Percentiles rank a stretch among this genome's conserved stretches.
Conservation (phyloP, 2,329 filamentous ascomycete species). For the Aspergillus pseudoviridinutans region DNA sequence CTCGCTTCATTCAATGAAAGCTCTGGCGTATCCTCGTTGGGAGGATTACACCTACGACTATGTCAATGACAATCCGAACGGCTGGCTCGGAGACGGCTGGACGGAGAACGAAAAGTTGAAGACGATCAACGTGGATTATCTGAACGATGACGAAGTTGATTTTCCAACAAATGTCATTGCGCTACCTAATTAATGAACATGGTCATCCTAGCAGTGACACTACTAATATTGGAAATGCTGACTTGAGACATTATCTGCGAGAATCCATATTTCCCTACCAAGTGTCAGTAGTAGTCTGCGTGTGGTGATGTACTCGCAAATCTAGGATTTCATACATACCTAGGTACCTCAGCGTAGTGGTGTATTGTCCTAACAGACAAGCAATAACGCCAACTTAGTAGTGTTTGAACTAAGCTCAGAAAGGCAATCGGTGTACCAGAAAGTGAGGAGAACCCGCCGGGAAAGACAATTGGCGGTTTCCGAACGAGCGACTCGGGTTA, state of each 20-base stretch:
- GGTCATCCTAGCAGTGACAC: background rate
- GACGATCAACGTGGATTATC: constrained; percentile 30
- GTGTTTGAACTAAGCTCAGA: background rate
- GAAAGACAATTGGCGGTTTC: background rate
- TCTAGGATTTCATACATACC: no score
- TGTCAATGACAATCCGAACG: constrained; percentile 26
- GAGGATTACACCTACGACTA: constrained; percentile 39
- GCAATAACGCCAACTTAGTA: no score
- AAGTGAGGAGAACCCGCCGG: background rate
- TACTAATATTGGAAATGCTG: no score
- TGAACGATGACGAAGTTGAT: constrained; percentile 35
- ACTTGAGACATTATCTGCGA: no score
- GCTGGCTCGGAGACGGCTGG: constrained; percentile 36
- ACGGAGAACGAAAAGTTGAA: constrained; percentile 30
- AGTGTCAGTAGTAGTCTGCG: no score
- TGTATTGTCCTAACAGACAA: no score
- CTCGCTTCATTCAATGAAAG: constrained; percentile 36
- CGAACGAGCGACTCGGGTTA: background rate
- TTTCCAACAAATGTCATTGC: constrained; percentile 20
- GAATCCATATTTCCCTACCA: no score
- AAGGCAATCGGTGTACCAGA: background rate
- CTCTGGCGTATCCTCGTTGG: constrained; percentile 33
- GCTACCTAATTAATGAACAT: background rate
- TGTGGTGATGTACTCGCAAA: no score
- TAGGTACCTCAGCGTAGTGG: no score